phyloP scores from a whole-genome alignment of 345 rosid species.

The Corchorus capsularis region DNA sequence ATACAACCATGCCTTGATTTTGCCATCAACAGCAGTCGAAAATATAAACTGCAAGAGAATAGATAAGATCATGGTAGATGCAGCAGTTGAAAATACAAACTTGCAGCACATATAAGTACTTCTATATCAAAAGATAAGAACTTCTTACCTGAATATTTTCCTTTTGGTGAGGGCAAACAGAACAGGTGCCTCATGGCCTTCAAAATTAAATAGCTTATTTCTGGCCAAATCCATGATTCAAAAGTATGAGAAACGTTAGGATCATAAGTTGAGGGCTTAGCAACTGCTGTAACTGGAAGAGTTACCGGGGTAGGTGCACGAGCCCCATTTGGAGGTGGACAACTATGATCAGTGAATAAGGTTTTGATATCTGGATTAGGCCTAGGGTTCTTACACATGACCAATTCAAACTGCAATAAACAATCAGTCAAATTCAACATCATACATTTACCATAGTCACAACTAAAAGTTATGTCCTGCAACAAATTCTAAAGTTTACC shows the following conservation, averaged over 20 bases:
- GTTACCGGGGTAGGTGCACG: constrained; percentile 58
- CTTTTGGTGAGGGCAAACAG: constrained; percentile 90
- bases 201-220: constrained; percentile 61
- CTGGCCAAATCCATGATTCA: constrained; percentile 35
- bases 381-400: constrained; percentile 78
- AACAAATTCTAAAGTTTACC: constrained; percentile 17
- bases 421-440: constrained; percentile 3
- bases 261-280: constrained; percentile 54
- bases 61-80: too few species aligned
- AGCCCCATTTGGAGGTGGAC: constrained; percentile 65
- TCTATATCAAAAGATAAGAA: background rate
- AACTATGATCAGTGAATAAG: constrained; percentile 58
- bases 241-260: background rate
- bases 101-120: background rate
- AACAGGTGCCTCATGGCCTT: constrained; percentile 88
- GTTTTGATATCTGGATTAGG: constrained; percentile 74
- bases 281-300: constrained; percentile 59
- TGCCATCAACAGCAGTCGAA: constrained; percentile 88
- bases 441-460: background rate
- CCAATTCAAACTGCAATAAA: constrained; percentile 62
- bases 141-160: constrained; percentile 72
- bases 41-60: constrained; percentile 65
- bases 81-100: too few species aligned
- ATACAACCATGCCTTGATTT: constrained; percentile 93
- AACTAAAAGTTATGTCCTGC: background rate